phyloP scores from a whole-genome alignment of 345 rosid species.

The Hypericum perforatum region DNA sequence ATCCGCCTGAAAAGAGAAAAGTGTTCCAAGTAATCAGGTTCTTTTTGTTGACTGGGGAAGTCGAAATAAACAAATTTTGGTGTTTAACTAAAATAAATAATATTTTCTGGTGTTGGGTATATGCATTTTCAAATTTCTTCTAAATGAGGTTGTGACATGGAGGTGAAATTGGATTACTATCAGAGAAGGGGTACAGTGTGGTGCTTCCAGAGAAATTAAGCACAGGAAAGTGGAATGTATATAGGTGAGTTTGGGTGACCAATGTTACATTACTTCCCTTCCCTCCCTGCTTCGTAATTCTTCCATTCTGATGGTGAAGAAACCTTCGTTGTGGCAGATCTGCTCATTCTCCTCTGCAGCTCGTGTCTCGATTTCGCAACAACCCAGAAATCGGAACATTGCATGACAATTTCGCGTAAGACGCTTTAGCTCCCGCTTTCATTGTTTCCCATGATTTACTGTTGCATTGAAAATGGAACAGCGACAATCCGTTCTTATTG shows the following conservation, averaged over 20 bases:
- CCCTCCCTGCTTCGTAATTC: not conserved
- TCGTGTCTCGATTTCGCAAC: conserved; percentile 61
- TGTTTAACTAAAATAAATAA: too few relatives aligned
- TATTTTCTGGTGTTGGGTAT: too few relatives aligned
- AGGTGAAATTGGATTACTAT: conserved; percentile 12
- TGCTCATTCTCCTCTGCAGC: conserved; percentile 65
- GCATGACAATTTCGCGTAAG: conserved; percentile 92
- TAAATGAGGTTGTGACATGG: too few relatives aligned
- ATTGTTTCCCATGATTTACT: not conserved
- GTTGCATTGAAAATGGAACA: too few relatives aligned
- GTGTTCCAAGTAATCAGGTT: too few relatives aligned
- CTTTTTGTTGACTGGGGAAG: too few relatives aligned
- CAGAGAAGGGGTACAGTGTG: conserved; percentile 83
- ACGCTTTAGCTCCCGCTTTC: conserved; percentile 9
- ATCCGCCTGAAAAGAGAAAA: too few relatives aligned
- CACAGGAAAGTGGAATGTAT: conserved; percentile 88
- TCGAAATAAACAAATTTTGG: too few relatives aligned
- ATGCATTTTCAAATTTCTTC: too few relatives aligned
- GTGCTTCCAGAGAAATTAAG: conserved; percentile 91
- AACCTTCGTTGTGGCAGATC: conserved; percentile 40
- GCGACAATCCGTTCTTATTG: not conserved
- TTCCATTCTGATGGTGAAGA: not conserved
- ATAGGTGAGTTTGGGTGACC: conserved; percentile 37
- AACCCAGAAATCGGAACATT: conserved; percentile 84
- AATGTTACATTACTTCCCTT: not conserved